Evolutionary conservation across 495 filamentous ascomycete species (phyloP), one percentile per base, ranked within the genome.

Genomic region (Peziza echinospora): DNA sequence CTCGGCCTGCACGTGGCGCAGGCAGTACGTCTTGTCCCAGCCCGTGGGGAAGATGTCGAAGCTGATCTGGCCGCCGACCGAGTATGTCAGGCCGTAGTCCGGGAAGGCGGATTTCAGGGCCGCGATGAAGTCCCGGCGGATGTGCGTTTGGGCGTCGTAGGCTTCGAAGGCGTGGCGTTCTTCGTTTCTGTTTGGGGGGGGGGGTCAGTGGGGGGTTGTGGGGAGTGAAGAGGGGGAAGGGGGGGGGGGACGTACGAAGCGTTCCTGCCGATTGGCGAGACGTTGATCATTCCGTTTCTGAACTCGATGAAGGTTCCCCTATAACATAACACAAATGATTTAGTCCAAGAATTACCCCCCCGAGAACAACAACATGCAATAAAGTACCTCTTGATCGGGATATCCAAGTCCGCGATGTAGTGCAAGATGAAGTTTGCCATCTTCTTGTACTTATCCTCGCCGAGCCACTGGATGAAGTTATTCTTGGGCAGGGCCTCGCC

Each of bases 11-110:
- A 97, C 60, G 62, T 94, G 85, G 55, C 73, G 70, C 52, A 97
- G 67, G 64, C 87, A 93, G 68, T 87, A 97, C n/a, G 81, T 91
- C 72, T 96, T 97, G 65, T 97, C 87, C 89, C 89, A 97, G 53
- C 89, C 89, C 1, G 65, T 76, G 44, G 89, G 89, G 71, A 97
- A 97, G 50, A 94, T 84, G 60, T 97, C 89, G 66, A 97, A 97
- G 47, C 83, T 93, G 60, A 97, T 92, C 56, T 94, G 83, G 34
- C 89, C 89, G 53, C 89, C 89, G 55, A 97, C 85, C 41, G 83
- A 86, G 68, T 76, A 93, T 23, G 82, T 96, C 46, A 97, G 65
- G 21, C 82, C 84, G 46, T 80, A 67, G 58, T 93, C 75, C 3
- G 74, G 68, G 64, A 97, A 94, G 54, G 78, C 71, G 65, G 82